These are phyloP conservation scores for Colletotrichum spaethianum DNA, from an alignment of 2,329 filamentous ascomycete species.

Conservation along the genomic window DNA sequence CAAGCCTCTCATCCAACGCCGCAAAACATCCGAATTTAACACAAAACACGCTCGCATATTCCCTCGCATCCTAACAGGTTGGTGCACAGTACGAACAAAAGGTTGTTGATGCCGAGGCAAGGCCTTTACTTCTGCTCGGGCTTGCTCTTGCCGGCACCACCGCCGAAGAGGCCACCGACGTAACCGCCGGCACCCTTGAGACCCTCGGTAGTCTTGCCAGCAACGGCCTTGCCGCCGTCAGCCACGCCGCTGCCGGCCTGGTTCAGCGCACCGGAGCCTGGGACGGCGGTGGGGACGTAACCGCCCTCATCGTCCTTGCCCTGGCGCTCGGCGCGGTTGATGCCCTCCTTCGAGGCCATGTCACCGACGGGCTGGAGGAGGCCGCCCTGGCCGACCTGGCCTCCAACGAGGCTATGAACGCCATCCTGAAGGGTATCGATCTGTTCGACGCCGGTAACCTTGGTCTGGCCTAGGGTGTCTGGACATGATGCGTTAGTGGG, in stretches of 20 bases:
- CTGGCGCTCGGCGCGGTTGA: conserved; percentile 75
- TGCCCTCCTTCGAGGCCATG: conserved; percentile 72
- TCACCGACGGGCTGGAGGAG: conserved; percentile 76
- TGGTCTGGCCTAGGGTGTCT: conserved; percentile 79
- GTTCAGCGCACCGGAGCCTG: conserved; percentile 48
- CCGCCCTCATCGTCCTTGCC: conserved; percentile 74
- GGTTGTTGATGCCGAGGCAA: neutral
- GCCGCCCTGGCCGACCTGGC: conserved; percentile 78
- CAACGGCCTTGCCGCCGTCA: conserved; percentile 51
- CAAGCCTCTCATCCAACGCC: conserved; percentile 25
- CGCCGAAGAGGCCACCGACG: conserved; percentile 53
- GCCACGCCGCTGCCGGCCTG: conserved; percentile 46
- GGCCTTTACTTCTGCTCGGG: conserved; percentile 36
- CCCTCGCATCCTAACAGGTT: neutral
- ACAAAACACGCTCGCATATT: neutral
- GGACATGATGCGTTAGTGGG: conserved; percentile 13
- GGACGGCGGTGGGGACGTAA: conserved; percentile 55
- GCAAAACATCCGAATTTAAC: neutral
- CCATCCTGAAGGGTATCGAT: conserved; percentile 79
- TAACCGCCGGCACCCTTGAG: conserved; percentile 49
- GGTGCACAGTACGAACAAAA: neutral
- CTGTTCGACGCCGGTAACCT: conserved; percentile 77
- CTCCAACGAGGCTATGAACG: conserved; percentile 72
- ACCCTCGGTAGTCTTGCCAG: conserved; percentile 45
- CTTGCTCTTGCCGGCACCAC: conserved; percentile 46